phyloP scores from a whole-genome alignment of 495 filamentous ascomycete genomes.

The Xylaria bambusicola region DNA sequence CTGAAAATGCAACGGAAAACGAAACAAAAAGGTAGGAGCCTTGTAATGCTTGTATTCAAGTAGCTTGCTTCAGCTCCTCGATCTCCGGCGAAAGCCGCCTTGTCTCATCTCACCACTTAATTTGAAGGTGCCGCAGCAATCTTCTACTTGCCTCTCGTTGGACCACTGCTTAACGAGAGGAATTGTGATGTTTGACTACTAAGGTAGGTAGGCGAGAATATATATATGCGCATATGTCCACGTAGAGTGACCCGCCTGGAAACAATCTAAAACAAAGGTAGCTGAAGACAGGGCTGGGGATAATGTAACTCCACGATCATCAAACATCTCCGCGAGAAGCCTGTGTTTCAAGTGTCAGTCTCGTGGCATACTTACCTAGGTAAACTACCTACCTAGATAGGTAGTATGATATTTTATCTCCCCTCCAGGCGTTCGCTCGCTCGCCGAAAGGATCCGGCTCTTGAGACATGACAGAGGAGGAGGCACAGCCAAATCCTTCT shows the following conservation, averaged over 20 bases:
- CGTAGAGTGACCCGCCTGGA: no score
- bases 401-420: neutral
- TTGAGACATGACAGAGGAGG: neutral
- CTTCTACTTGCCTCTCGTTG: no score
- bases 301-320: neutral
- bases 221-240: no score
- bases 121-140: neutral
- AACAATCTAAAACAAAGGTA: no score
- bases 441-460: constrained; percentile 7
- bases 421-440: neutral
- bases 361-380: no score
- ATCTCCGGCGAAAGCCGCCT: constrained; percentile 2
- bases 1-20: neutral
- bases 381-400: no score
- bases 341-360: neutral
- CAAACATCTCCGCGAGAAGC: neutral
- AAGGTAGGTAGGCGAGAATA: no score
- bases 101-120: no score
- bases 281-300: no score
- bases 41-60: neutral
- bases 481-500: constrained; percentile 3
- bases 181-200: no score
- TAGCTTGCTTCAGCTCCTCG: neutral
- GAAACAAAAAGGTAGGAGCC: neutral
- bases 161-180: no score